Percentiles rank a stretch among this genome's conserved stretches.
These are phyloP conservation scores for Xylaria cubensis DNA, from an alignment of 495 filamentous ascomycete species.

Conservation along the genomic window DNA sequence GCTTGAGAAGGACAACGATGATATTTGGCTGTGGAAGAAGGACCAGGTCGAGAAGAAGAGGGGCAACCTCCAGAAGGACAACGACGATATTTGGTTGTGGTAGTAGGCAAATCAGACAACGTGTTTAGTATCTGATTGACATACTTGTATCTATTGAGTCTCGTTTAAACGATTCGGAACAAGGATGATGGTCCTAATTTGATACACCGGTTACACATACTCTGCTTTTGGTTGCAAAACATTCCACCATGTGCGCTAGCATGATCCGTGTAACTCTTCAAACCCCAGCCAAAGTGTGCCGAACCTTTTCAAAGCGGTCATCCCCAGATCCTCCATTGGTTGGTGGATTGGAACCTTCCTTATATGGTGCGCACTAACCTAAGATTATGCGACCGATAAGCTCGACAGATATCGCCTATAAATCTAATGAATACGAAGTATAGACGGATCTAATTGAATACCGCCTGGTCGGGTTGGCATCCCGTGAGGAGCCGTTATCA, in stretches of 20 bases:
- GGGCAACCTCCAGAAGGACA: constrained; percentile 18
- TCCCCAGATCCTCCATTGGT: neutral
- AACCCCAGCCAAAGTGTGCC: too few species aligned
- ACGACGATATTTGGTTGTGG: constrained; percentile 24
- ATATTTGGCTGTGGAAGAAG: constrained; percentile 21
- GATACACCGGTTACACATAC: neutral
- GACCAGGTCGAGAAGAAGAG: constrained; percentile 12
- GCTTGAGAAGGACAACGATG: constrained; percentile 20
- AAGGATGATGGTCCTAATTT: neutral
- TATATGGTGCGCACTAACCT: neutral
- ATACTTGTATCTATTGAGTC: too few species aligned
- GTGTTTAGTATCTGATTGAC: neutral
- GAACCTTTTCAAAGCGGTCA: neutral
- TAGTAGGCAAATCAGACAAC: neutral
- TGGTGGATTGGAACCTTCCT: neutral
- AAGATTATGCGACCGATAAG: neutral
- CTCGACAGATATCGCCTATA: neutral
- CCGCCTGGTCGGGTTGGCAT: neutral
- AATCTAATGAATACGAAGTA: neutral
- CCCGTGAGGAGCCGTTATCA: neutral
- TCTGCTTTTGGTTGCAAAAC: neutral
- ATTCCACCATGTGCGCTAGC: neutral
- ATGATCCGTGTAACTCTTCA: neutral
- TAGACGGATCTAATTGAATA: neutral
- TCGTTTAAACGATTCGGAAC: neutral